Conservation (phyloP, 352 stramenopile genomes). For the Pythium apleroticum region DNA sequence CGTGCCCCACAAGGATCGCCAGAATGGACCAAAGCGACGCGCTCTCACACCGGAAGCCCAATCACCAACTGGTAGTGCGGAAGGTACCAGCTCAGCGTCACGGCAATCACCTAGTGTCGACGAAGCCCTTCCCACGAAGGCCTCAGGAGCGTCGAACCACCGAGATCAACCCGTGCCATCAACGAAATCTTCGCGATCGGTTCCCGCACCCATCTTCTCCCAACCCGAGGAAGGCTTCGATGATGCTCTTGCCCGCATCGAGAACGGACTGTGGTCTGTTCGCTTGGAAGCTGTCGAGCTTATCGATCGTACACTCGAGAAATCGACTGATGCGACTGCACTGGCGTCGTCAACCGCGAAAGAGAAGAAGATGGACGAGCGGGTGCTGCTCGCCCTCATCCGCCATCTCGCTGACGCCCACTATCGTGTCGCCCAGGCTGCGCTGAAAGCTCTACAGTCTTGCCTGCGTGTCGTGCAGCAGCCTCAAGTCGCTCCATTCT, state of each 20-base stretch:
- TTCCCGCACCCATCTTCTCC: constrained; percentile 16
- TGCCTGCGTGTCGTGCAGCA: constrained; percentile 42
- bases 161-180: constrained; percentile 17
- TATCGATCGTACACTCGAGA: constrained; percentile 28
- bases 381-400: constrained; percentile 51
- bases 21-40: constrained; percentile 26
- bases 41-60: constrained; percentile 19
- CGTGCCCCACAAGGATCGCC: constrained; percentile 23
- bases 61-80: not conserved
- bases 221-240: constrained; percentile 45
- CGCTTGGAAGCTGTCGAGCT: constrained; percentile 61
- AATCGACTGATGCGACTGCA: not conserved
- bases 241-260: constrained; percentile 46
- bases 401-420: constrained; percentile 71
- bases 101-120: not conserved
- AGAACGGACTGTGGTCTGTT: constrained; percentile 62
- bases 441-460: constrained; percentile 57
- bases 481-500: constrained; percentile 43
- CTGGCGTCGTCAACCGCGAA: constrained; percentile 1
- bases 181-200: constrained; percentile 9
- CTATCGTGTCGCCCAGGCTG: constrained; percentile 70
- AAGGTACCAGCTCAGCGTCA: not conserved
- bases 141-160: not conserved
- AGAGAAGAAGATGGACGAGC: constrained; percentile 53
- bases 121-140: not conserved